phyloP scores from a whole-genome alignment of 306 rosid genomes.

The Alnus rubra region DNA sequence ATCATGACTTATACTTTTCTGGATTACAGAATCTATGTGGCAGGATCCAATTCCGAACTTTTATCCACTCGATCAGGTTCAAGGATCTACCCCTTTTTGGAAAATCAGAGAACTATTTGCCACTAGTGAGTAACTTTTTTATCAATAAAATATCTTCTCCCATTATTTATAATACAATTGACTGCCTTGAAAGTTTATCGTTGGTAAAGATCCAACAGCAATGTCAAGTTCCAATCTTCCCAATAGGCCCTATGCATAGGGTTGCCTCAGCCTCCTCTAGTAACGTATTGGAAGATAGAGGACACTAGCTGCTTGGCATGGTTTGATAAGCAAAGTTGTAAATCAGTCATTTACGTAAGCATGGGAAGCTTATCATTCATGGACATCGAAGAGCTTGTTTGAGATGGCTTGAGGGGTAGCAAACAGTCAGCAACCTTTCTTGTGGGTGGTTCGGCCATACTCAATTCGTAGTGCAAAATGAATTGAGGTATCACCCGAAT shows the following conservation, averaged over 20 bases:
- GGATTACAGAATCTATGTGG: slow-evolving; percentile 25
- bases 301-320: slow-evolving; percentile 31
- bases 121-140: background rate
- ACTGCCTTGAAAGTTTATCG: no score
- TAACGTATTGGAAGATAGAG: slow-evolving; percentile 24
- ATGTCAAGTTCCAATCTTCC: slow-evolving; percentile 26
- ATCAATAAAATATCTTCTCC: slow-evolving; percentile 30
- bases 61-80: slow-evolving; percentile 35
- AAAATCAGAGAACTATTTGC: background rate
- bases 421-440: slow-evolving; percentile 44
- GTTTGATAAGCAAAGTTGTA: slow-evolving; percentile 22
- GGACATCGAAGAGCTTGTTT: slow-evolving; percentile 33
- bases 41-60: slow-evolving; percentile 39
- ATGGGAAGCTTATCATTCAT: slow-evolving; percentile 57
- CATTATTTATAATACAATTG: slow-evolving; percentile 46
- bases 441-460: slow-evolving; percentile 42
- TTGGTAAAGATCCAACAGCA: no score
- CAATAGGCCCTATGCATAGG: slow-evolving; percentile 53
- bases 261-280: background rate
- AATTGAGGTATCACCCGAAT: slow-evolving; percentile 21
- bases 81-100: slow-evolving; percentile 45
- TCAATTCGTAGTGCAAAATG: slow-evolving; percentile 16
- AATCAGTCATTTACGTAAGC: slow-evolving; percentile 37
- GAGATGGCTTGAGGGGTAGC: slow-evolving; percentile 57
- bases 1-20: background rate